Evolutionary conservation across 1,284 basidiomycete species (phyloP).

Genomic region (Moesziomyces globuligerus): DNA sequence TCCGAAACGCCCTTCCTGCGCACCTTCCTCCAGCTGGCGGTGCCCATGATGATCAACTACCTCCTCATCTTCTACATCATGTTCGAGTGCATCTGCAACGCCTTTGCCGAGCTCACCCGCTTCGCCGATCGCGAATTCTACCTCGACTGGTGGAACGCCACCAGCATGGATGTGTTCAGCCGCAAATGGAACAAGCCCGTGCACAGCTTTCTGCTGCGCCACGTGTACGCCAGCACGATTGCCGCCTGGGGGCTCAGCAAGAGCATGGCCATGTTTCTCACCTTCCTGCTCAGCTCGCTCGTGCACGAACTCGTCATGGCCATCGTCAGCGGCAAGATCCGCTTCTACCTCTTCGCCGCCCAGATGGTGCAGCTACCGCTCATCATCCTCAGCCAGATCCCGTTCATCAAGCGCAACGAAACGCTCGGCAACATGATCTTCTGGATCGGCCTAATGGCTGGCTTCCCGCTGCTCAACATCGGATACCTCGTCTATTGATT

Average conservation of each 20-base stretch:
- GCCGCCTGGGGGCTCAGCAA: slow-evolving; percentile 79
- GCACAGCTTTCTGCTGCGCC: slow-evolving; percentile 90
- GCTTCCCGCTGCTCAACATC: slow-evolving; percentile 91
- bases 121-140: slow-evolving; percentile 98
- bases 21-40: slow-evolving; percentile 80
- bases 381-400: slow-evolving; percentile 78
- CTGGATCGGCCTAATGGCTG: slow-evolving; percentile 83
- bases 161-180: slow-evolving; percentile 90
- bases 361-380: slow-evolving; percentile 91
- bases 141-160: slow-evolving; percentile 98
- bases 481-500: slow-evolving; percentile 70
- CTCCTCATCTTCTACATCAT: slow-evolving; percentile 67
- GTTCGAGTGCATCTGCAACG: slow-evolving; percentile 86
- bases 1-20: slow-evolving; percentile 61
- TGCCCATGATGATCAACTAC: slow-evolving; percentile 86
- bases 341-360: slow-evolving; percentile 66
- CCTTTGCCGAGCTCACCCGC: slow-evolving; percentile 78
- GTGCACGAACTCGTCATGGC: slow-evolving; percentile 97
- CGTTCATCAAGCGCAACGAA: slow-evolving; percentile 53
- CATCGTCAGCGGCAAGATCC: slow-evolving; percentile 67
- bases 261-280: slow-evolving; percentile 84
- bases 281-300: slow-evolving; percentile 75
- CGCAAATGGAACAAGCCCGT: slow-evolving; percentile 71
- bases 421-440: slow-evolving; percentile 75
- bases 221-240: slow-evolving; percentile 88